Percentiles rank a stretch among this genome's conserved stretches.
Conservation (phyloP, 2,329 filamentous ascomycete species). For the Colletotrichum abscissum region DNA sequence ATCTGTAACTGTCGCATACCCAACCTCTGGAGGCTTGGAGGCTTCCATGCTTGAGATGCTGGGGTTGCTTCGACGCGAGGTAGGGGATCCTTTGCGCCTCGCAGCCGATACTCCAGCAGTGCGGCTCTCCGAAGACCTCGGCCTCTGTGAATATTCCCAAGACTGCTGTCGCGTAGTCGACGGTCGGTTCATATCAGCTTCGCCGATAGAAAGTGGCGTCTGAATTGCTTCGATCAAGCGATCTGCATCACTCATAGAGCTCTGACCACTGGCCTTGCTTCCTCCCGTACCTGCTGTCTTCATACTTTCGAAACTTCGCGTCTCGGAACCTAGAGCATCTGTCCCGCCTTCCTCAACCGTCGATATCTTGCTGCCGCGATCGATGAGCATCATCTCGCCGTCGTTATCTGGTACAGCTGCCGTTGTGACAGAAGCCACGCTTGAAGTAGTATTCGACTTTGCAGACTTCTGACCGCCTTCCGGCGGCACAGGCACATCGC, state of each 20-base stretch:
- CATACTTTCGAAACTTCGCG: conserved; percentile 46
- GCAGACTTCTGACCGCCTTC: conserved; percentile 31
- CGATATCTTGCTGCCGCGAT: conserved; percentile 50
- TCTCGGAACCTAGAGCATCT: conserved; percentile 32
- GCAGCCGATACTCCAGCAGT: neutral
- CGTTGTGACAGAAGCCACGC: conserved; percentile 45
- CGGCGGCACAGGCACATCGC: conserved; percentile 46
- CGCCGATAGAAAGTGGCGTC: conserved; percentile 60
- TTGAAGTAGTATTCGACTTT: conserved; percentile 40
- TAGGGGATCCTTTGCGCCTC: neutral
- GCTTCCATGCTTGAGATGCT: conserved; percentile 34
- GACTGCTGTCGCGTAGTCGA: conserved; percentile 37
- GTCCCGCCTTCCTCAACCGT: neutral
- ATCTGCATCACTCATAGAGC: conserved; percentile 72
- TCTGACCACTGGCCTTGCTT: conserved; percentile 57
- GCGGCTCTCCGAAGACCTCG: neutral
- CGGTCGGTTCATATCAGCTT: conserved; percentile 8
- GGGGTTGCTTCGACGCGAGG: conserved; percentile 27
- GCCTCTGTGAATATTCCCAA: conserved; percentile 26
- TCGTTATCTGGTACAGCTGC: conserved; percentile 45
- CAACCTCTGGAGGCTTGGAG: conserved; percentile 44
- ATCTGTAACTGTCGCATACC: conserved; percentile 54
- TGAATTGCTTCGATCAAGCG: conserved; percentile 79
- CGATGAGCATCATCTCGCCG: conserved; percentile 72
- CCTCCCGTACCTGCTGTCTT: conserved; percentile 49